phyloP scores from a whole-genome alignment of 1,284 basidiomycete genomes.

The Neolentinus lepideus region DNA sequence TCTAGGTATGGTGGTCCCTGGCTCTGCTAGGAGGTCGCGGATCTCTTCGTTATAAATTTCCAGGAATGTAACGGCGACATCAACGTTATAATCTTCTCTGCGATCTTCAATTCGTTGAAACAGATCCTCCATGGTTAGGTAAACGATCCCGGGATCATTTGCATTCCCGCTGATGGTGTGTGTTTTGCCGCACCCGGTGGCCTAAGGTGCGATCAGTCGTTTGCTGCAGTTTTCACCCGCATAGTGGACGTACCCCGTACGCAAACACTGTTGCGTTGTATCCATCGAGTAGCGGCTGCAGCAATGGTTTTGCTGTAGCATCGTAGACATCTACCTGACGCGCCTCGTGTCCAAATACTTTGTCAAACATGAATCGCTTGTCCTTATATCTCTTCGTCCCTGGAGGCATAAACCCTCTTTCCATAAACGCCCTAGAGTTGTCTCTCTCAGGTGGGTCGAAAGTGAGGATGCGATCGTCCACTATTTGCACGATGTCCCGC shows the following conservation, averaged over 20 bases:
- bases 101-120: slow-evolving; percentile 86
- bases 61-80: slow-evolving; percentile 88
- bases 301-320: slow-evolving; percentile 75
- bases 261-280: slow-evolving; percentile 97
- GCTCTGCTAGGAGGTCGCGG: slow-evolving; percentile 84
- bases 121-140: slow-evolving; percentile 93
- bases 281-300: slow-evolving; percentile 84
- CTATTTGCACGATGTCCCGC: slow-evolving; percentile 70
- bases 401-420: slow-evolving; percentile 74
- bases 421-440: slow-evolving; percentile 64
- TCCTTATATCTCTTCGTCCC: slow-evolving; percentile 90
- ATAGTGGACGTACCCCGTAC: slow-evolving; percentile 62
- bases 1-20: slow-evolving; percentile 54
- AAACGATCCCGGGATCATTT: slow-evolving; percentile 85
- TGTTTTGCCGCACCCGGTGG: slow-evolving; percentile 96
- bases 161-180: slow-evolving; percentile 94
- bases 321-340: slow-evolving; percentile 84
- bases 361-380: slow-evolving; percentile 92
- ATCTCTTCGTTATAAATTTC: slow-evolving; percentile 99
- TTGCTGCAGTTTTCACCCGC: not conserved
- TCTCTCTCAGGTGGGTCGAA: slow-evolving; percentile 93
- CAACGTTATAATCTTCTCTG: slow-evolving; percentile 73
- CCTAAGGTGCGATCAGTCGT: slow-evolving; percentile 41
- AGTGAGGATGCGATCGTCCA: slow-evolving; percentile 86
- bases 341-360: slow-evolving; percentile 77